phyloP scores from a whole-genome alignment of 2,329 filamentous ascomycete species.

The Sarocladium brachiariae region DNA sequence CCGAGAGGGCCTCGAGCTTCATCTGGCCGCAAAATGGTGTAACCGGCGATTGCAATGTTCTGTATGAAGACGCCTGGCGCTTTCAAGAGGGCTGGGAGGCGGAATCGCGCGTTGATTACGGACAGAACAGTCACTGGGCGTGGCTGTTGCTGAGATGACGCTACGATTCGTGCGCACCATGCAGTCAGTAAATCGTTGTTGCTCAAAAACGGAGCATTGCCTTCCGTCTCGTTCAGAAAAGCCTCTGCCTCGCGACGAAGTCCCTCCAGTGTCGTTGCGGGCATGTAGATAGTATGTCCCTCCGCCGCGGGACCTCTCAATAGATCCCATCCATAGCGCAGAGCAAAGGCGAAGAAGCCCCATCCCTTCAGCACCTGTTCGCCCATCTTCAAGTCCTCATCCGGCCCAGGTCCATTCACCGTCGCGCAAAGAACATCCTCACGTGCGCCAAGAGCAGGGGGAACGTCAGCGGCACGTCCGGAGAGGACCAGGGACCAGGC shows the following conservation, averaged over 20 bases:
- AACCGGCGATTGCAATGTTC: conserved; percentile 19
- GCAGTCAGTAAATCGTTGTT: conserved; percentile 39
- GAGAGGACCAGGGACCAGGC: conserved; percentile 39
- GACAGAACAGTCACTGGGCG: conserved; percentile 19
- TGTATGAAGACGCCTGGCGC: conserved; percentile 19
- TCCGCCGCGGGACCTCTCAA: conserved; percentile 25
- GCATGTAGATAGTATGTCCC: conserved; percentile 32
- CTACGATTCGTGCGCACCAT: conserved; percentile 27
- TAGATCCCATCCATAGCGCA: conserved; percentile 27
- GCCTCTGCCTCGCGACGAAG: conserved; percentile 20
- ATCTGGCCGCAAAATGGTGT: conserved; percentile 16
- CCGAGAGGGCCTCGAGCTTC: conserved; percentile 19
- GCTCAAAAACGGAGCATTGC: conserved; percentile 30
- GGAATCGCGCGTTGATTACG: conserved; percentile 21
- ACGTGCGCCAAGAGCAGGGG: conserved; percentile 24
- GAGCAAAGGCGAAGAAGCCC: conserved; percentile 23
- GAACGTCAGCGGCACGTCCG: conserved; percentile 34
- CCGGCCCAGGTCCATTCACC: background rate
- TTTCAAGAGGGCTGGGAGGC: conserved; percentile 16
- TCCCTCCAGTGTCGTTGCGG: conserved; percentile 21
- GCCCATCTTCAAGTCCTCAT: conserved; percentile 10
- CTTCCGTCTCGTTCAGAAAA: background rate
- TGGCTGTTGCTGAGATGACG: conserved; percentile 14
- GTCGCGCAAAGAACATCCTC: conserved; percentile 27
- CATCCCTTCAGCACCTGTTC: conserved; percentile 20